These are phyloP conservation scores for Tolypocladium nubicola DNA, from an alignment of 2,329 filamentous ascomycete genomes.

Conservation along the genomic window DNA sequence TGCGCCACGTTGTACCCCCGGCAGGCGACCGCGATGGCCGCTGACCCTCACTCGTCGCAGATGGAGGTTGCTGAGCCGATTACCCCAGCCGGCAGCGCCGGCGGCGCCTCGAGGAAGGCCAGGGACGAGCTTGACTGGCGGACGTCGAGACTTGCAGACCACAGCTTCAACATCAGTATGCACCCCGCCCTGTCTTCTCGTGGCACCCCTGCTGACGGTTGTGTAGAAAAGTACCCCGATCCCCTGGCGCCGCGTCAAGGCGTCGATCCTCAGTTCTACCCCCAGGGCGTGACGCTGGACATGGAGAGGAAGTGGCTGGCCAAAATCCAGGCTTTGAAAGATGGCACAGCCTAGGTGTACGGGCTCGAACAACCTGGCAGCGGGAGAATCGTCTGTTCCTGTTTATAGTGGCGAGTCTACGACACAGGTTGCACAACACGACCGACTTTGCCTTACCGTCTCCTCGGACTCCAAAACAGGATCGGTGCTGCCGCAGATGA, in stretches of 20 bases:
- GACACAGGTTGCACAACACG: not conserved
- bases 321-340: constrained; percentile 14
- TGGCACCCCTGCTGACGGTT: constrained; percentile 5
- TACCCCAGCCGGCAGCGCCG: constrained; percentile 5
- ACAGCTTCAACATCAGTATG: constrained; percentile 31
- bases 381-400: not conserved
- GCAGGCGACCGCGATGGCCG: constrained; percentile 8
- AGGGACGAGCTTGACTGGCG: constrained; percentile 32
- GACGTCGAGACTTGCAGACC: constrained; percentile 29
- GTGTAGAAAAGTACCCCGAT: constrained; percentile 31
- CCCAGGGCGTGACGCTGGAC: constrained; percentile 27
- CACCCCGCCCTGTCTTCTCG: not conserved
- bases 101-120: constrained; percentile 23
- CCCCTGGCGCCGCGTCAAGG: constrained; percentile 30
- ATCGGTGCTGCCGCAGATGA: not conserved
- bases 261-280: constrained; percentile 20
- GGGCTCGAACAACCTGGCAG: not conserved
- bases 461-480: not conserved
- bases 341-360: not conserved
- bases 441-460: not conserved
- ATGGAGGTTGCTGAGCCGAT: constrained; percentile 11
- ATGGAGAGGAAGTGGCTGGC: constrained; percentile 28
- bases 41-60: constrained; percentile 8
- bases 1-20: not conserved
- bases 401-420: not conserved